A percentile compares a stretch with the other conserved stretches of the same genome.
Conservation (phyloP, 495 filamentous ascomycete genomes). For the Penicillium silybi region DNA sequence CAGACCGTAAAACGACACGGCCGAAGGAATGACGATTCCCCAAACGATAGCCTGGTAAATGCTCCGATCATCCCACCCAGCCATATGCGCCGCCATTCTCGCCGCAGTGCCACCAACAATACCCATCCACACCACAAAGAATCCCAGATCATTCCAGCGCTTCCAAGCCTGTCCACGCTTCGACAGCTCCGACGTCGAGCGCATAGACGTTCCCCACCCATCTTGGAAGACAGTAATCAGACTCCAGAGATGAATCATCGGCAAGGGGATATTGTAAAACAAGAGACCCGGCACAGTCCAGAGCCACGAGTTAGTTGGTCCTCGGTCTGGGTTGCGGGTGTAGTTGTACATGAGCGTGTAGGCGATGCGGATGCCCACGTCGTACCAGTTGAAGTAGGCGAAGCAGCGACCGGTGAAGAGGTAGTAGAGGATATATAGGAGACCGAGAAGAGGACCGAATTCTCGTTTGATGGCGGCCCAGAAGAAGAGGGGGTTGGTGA, state of each 20-base stretch:
- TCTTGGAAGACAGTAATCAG: conserved; percentile 27
- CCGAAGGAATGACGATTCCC: conserved; percentile 15
- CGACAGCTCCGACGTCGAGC: conserved; percentile 15
- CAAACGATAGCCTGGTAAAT: conserved; percentile 9
- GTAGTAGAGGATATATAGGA: conserved; percentile 25
- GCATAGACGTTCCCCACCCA: conserved; percentile 33
- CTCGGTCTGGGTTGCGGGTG: conserved; percentile 22
- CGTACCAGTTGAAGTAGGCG: conserved; percentile 25
- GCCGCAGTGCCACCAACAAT: conserved; percentile 19
- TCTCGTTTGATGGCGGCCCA: conserved; percentile 31
- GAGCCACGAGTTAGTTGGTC: conserved; percentile 16
- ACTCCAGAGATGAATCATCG: conserved; percentile 30
- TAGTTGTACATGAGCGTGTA: conserved; percentile 28
- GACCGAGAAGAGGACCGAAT: conserved; percentile 23
- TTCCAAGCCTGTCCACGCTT: conserved; percentile 21
- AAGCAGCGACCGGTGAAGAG: conserved; percentile 24
- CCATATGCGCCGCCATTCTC: conserved; percentile 8
- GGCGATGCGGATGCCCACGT: conserved; percentile 21
- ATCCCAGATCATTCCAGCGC: conserved; percentile 22
- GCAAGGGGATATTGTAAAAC: conserved; percentile 32
- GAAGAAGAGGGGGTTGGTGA: conserved; percentile 30
- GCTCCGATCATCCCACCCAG: conserved; percentile 13
- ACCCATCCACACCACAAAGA: conserved; percentile 29
- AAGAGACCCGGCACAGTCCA: conserved; percentile 23
- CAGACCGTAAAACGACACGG: conserved; percentile 19